Conservation (phyloP, 225 moss, liverwort and hornwort species). For the Bryoerythrophyllum caledonicum region DNA sequence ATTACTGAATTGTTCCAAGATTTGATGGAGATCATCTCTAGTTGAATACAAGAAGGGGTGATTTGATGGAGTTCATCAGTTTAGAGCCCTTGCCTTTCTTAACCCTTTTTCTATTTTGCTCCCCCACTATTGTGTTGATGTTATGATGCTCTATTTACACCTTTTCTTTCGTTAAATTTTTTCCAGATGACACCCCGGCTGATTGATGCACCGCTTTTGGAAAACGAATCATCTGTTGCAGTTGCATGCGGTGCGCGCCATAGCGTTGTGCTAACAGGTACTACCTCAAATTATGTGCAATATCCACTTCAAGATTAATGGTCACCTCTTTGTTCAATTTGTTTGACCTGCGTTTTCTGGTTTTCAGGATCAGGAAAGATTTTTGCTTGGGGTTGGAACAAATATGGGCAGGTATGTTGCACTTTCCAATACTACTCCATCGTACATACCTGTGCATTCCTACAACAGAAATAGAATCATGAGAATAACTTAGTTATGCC, state of each 20-base stretch:
- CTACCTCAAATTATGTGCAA: not conserved
- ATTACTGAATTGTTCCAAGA: no score
- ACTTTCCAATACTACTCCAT: not conserved
- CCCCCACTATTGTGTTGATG: no score
- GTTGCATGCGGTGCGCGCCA: conserved; percentile 80
- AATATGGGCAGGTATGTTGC: conserved; percentile 83
- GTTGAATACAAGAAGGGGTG: no score
- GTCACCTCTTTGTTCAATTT: not conserved
- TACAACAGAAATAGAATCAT: not conserved
- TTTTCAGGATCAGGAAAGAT: conserved; percentile 75
- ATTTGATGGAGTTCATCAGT: no score
- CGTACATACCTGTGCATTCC: not conserved
- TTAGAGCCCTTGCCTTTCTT: no score
- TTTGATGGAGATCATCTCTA: no score
- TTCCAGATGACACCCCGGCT: conserved; percentile 71
- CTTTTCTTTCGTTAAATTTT: not conserved
- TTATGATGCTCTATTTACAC: not conserved
- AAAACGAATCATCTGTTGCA: conserved; percentile 49
- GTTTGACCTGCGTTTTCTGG: not conserved
- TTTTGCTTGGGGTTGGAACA: conserved; percentile 99
- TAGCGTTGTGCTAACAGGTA: conserved; percentile 64
- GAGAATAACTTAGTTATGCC: no score
- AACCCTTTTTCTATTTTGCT: no score
- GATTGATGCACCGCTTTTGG: conserved; percentile 61
- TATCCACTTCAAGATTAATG: not conserved